Evolutionary conservation across 2,329 filamentous ascomycete species (phyloP), one percentile per base, ranked within the genome.

Genomic region (Phialocephala subalpina): DNA sequence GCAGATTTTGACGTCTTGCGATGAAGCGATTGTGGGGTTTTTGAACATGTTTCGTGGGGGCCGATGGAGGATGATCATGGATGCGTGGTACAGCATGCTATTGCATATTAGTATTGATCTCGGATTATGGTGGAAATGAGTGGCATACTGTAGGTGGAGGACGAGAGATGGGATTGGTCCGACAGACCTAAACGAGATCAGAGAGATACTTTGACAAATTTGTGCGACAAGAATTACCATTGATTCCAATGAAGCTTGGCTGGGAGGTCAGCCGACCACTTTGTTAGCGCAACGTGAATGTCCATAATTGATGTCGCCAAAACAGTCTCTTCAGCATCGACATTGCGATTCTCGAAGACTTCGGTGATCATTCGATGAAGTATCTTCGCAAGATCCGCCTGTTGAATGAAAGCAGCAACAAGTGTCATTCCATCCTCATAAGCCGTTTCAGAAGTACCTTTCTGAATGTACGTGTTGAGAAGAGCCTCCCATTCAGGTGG

Each of bases 61-160:
- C 0, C 83, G 79, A 66, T 84, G 82, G 2, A 85, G 78, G 58
- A 85, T 83, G 22, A 84, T 84, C 81, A 84, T 83, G 57, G 80
- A 78, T 0, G 82, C 83, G 64, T 84, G 82, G 67, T 84, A 84
- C 18, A 81, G 71, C 78, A 85, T 82, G 67, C 69, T 70, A n/a
- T 4, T 25, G 20, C 49, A 5, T 14, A 35, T 55, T 33, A 55
- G 52, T 55, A 25, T 20, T 22, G 27, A 47, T 47, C 1, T 42
- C 11, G 16, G 42, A 16, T 36, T 59, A n/a, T 11, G 11, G n/a
- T 52, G 20, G 22, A 11, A 9, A 7, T 52, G 5, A 8, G 49
- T 18, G 29, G 49, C 69, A 64, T 69, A 76, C 76, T 84, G 82
- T 42, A 84, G 75, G 69, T 84, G 81, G 47, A 84, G 78, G 0